Base-by-base conservation (phyloP, 768 basidiomycete species). In the Mycena sanguinolenta region DNA sequence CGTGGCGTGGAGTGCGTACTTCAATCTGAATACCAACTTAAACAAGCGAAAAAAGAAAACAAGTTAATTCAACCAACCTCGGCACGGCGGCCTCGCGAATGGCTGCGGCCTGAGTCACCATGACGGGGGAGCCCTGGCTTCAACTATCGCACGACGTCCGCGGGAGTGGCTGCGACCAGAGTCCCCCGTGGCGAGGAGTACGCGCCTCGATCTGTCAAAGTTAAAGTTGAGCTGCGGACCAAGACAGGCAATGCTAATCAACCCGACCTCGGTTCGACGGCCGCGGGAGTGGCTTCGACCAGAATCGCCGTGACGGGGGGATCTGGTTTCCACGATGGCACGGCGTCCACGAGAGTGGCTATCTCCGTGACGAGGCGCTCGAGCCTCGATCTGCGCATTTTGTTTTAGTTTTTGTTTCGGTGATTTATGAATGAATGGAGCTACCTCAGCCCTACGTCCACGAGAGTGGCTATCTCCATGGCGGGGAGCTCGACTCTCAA, bases 111-210 rank as follows among this genome's bases (percentile, higher is more conserved):
- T 17, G 52, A 54, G 39, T 60, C 65, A n/a, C 66, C 66, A 42
- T 62, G 66, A n/a, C 67, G 67, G 12, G n/a, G 67, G 67, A 34
- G 32, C 23, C 4, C 67, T 53, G 9, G 60, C 67, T 36, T 69
- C 67, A 10, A 67, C 44, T n/a, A 19, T 17, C 8, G 21, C 49
- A 21, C 53, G 65, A n/a, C 65, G 65, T 32, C 34, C 58, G 2
- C 65, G 65, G 6, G 65, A 66, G 57, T n/a, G 44, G 63, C 38
- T 30, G 4, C 32, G 6, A 10, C 32, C 32, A 10, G 32, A 34
- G 16, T 65, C 55, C 1, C n/a, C 66, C 67, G 32, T 68, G 67
- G 46, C 67, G 67, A 4, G 66, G 66, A 23, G n/a, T 28, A 2
- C 67, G 67, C 16, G 67, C 44, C 21, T 52, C 62, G 4, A 69